phyloP scores from a whole-genome alignment of 345 rosid species.

The Noccaea caerulescens region DNA sequence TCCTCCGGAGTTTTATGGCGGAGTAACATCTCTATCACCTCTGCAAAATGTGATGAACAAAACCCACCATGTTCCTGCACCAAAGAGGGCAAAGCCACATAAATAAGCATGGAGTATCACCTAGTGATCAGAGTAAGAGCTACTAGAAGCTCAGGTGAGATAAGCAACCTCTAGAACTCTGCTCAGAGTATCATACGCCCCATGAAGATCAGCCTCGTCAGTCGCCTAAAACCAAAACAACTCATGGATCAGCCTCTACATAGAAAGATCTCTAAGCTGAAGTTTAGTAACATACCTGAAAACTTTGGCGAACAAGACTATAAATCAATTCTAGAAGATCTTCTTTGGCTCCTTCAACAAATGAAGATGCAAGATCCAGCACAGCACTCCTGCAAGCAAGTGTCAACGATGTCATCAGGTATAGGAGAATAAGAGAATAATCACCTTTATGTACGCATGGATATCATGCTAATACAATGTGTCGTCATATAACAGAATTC shows the following conservation, averaged over 20 bases:
- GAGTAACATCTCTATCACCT: constrained; percentile 74
- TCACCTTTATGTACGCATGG: neutral
- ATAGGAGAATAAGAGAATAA: neutral
- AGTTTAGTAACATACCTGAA: constrained; percentile 53
- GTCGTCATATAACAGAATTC: neutral
- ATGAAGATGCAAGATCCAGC: constrained; percentile 70
- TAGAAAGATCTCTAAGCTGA: neutral
- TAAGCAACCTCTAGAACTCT: constrained; percentile 68
- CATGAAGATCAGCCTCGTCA: constrained; percentile 57
- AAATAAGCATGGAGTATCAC: constrained; percentile 22
- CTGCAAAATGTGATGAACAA: constrained; percentile 63
- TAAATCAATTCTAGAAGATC: constrained; percentile 74
- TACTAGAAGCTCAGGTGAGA: constrained; percentile 27
- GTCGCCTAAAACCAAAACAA: constrained; percentile 52
- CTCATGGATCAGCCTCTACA: constrained; percentile 32
- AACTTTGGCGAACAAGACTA: constrained; percentile 57
- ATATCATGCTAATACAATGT: constrained; percentile 16
- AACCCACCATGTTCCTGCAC: constrained; percentile 79
- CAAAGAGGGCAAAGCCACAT: constrained; percentile 36
- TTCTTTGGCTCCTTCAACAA: constrained; percentile 71
- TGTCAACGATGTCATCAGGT: neutral
- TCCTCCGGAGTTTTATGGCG: constrained; percentile 60
- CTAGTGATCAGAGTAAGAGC: constrained; percentile 11
- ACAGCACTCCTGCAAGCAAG: constrained; percentile 51
- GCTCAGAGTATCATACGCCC: constrained; percentile 70